Evolutionary conservation across 2,329 filamentous ascomycete species (phyloP).

Genomic region (Paracoccidioides lutzii): DNA sequence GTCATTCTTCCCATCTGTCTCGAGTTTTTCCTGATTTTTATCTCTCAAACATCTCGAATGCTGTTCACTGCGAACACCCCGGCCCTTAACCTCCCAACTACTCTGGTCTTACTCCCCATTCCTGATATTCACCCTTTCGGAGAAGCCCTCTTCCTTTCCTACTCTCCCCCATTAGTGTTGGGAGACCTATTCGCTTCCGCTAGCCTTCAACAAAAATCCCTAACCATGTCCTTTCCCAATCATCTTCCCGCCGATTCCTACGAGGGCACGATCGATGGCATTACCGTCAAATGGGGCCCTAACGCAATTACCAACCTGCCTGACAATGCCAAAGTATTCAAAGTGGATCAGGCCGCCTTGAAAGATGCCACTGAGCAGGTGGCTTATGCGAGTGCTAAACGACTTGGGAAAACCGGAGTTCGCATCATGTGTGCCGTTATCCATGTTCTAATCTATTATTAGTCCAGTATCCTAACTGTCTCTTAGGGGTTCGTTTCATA

Average conservation of each 20-base stretch:
- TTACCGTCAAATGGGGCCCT: not conserved
- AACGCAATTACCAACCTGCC: not conserved
- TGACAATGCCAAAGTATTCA: not conserved
- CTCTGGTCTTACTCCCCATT: not conserved
- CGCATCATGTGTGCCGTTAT: slow-evolving; percentile 1
- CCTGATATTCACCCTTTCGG: not conserved
- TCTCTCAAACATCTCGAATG: not conserved
- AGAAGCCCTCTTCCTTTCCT: not conserved
- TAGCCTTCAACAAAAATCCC: not conserved
- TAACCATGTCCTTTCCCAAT: slow-evolving; percentile 2
- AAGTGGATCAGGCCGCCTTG: not conserved
- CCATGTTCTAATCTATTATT: not conserved
- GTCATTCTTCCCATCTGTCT: not conserved
- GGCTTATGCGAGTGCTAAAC: not conserved
- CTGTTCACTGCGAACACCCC: not conserved
- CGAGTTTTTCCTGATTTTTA: not conserved
- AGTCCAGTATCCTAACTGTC: slow-evolving; percentile 1
- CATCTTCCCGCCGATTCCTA: slow-evolving; percentile 2
- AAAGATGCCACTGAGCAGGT: slow-evolving; percentile 3
- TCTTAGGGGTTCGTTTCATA: slow-evolving; percentile 3
- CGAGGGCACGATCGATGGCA: slow-evolving; percentile 1
- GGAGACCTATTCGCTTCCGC: too few species aligned
- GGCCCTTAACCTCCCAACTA: too few species aligned
- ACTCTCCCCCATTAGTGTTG: not conserved
- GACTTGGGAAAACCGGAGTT: not conserved